Conservation (phyloP, 2,329 filamentous ascomycete species). For the Colletotrichum sp. region DNA sequence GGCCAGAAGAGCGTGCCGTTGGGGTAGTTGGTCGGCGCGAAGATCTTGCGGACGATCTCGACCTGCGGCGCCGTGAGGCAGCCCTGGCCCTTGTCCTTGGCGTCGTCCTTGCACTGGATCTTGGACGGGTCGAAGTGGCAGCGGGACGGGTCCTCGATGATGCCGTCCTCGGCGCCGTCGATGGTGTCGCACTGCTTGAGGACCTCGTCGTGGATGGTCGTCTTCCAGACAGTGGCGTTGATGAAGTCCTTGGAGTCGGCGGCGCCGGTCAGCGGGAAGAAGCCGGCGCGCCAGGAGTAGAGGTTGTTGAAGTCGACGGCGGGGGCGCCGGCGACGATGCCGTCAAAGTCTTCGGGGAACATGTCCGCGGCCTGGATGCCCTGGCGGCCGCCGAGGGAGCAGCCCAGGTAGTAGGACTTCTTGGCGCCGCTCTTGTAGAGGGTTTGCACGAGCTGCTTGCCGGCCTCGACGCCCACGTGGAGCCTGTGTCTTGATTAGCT, state of each 20-base stretch:
- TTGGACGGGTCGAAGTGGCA: constrained; percentile 36
- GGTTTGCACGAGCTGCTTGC: constrained; percentile 49
- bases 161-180: constrained; percentile 52
- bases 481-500: constrained; percentile 23
- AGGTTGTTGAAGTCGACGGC: constrained; percentile 42
- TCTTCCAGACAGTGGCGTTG: constrained; percentile 3
- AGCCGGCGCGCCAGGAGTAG: constrained; percentile 43
- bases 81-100: constrained; percentile 15
- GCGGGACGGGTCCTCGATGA: constrained; percentile 47
- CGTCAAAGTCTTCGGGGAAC: constrained; percentile 56
- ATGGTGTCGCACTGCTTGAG: constrained; percentile 51
- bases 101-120: not conserved
- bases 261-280: constrained; percentile 40
- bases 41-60: constrained; percentile 31
- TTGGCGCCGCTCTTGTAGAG: constrained; percentile 48
- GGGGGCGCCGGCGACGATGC: constrained; percentile 53
- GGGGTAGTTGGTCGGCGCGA: constrained; percentile 31
- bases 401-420: constrained; percentile 56
- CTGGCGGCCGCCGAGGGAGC: constrained; percentile 60
- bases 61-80: constrained; percentile 47
- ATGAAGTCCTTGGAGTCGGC: constrained; percentile 32
- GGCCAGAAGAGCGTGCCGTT: constrained; percentile 43
- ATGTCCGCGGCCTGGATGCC: constrained; percentile 51
- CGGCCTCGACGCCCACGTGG: constrained; percentile 53
- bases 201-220: constrained; percentile 37